Evolutionary conservation across 1,284 basidiomycete genomes (phyloP), one percentile per base, ranked within the genome.

Genomic region (Stereum hirsutum): DNA sequence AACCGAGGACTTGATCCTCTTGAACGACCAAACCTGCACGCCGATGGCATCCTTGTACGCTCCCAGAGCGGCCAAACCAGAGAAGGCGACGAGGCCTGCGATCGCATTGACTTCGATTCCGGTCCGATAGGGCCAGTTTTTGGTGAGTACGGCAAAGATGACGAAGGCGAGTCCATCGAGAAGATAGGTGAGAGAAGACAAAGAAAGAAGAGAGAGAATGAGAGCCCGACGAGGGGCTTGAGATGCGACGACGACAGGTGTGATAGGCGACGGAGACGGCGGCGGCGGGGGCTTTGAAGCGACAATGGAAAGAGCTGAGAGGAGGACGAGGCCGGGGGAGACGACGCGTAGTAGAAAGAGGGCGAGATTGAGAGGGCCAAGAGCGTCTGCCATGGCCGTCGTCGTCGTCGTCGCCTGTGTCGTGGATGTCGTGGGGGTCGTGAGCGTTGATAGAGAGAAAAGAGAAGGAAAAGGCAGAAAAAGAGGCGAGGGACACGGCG

Each of bases 131-230:
- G 68, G 73, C 86, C 86, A 89, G 15, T 66, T 51, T 53, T 80
- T 77, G 52, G 70, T 64, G 48, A 89, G 54, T 35, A 89, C 69
- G 20, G 80, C 75, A 54, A 72, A 72, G 19, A 75, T 60, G 40
- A 81, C 74, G 54, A 85, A 81, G 6, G 78, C 67, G 40, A 84
- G 63, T 44, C 94, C 72, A 73, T 99, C 75, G 64, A 92, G 66
- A 68, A 99, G 76, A 75, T 89, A 80, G 60, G 92, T 71, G 65
- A 94, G 51, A 66, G 92, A 80, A 61, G 79, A 56, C 41, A 89
- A 66, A 44, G 79, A 75, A 42, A 90, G 69, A 52, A 89, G 65
- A 42, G 68, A 60, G 44, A 89, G 69, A 58, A 91, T 87, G 50
- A 79, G 62, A 41, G 74, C 72, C 46, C 82, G 76, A 59, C 89